A percentile compares a stretch with the other conserved stretches of the same genome.
phyloP scores from a whole-genome alignment of 306 rosid species.

The Fragaria nilgerrensis region DNA sequence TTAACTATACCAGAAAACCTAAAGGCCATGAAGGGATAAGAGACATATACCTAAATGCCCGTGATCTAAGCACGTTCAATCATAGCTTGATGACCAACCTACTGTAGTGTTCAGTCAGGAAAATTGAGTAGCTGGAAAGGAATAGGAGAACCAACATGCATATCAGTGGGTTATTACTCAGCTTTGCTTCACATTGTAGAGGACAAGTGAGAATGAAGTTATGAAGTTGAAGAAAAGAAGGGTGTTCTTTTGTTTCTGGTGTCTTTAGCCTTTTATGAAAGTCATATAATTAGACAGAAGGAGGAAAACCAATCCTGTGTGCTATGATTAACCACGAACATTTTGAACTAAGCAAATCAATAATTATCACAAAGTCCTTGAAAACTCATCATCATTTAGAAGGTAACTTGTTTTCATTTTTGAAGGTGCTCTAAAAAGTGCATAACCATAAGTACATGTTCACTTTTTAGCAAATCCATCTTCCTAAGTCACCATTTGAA shows the following conservation, averaged over 20 bases:
- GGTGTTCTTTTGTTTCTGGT: not conserved
- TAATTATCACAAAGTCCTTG: not conserved
- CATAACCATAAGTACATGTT: slow-evolving; percentile 7
- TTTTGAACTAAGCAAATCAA: slow-evolving; percentile 14
- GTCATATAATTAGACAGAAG: slow-evolving; percentile 13
- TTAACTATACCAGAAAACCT: not conserved
- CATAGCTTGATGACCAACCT: not conserved
- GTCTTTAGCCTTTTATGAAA: slow-evolving; percentile 18
- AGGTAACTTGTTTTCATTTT: not conserved
- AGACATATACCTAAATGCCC: not conserved
- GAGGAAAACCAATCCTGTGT: slow-evolving; percentile 1
- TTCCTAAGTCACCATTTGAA: not conserved
- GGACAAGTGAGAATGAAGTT: slow-evolving; percentile 4
- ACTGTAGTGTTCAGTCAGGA: not conserved
- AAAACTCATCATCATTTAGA: slow-evolving; percentile 12
- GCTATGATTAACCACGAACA: slow-evolving; percentile 7
- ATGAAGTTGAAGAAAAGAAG: slow-evolving; percentile 3
- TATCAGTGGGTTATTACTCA: slow-evolving; percentile 21
- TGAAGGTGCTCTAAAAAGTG: not conserved
- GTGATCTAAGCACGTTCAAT: not conserved
- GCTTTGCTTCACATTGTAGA: not conserved
- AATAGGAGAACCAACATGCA: not conserved
- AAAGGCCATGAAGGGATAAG: not conserved
- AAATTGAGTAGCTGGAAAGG: slow-evolving; percentile 6
- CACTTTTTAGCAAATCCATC: slow-evolving; percentile 5